Conservation (phyloP, 2,329 filamentous ascomycete species). For the Endoconidiophora polonica region DNA sequence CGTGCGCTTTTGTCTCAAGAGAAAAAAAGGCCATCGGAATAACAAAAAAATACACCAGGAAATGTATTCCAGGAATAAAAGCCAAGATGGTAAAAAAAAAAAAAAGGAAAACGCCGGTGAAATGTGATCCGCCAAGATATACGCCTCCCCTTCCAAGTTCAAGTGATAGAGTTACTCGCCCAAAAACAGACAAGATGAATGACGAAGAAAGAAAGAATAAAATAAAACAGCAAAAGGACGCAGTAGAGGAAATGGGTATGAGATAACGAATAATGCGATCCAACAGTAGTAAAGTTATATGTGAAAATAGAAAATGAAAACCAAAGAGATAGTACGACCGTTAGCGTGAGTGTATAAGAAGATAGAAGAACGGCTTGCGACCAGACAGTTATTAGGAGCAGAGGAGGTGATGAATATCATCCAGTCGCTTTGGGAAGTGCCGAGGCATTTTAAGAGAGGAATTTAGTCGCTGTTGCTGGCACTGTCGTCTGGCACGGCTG, state of each 20-base stretch:
- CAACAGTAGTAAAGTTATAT: constrained; percentile 2
- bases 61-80: constrained; percentile 2
- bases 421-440: too few species aligned
- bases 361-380: too few species aligned
- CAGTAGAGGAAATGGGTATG: constrained; percentile 3
- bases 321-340: constrained; percentile 3
- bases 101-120: constrained; percentile 1
- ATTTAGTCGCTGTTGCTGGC: background rate
- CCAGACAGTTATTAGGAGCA: too few species aligned
- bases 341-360: constrained; percentile 1
- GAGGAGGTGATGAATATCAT: too few species aligned
- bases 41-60: background rate
- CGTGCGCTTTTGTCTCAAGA: background rate
- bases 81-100: background rate
- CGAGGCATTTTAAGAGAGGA: too few species aligned
- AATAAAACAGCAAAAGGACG: constrained; percentile 1
- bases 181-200: background rate
- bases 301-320: background rate
- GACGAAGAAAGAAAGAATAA: background rate
- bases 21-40: background rate
- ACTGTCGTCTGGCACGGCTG: background rate
- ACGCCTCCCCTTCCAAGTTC: background rate
- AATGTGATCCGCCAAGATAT: background rate
- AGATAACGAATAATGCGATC: background rate
- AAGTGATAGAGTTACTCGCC: background rate